Base-by-base conservation (phyloP, 1,139 yeast genomes). In the Yamadazyma buinensis region DNA sequence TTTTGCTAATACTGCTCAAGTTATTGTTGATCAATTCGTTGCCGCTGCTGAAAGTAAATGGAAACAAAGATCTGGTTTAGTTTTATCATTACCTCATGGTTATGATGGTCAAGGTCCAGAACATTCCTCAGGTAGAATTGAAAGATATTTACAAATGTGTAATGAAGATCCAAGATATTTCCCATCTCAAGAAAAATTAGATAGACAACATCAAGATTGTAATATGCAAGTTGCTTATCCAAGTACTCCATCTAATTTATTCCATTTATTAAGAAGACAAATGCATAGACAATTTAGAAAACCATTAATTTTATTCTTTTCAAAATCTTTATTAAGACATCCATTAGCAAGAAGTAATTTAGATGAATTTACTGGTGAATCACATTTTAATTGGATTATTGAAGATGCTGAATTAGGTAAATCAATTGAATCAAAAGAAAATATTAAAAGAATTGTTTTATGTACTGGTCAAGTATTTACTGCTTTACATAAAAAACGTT, bases 81-180 rank as follows among this genome's bases (percentile, higher is more conserved):
- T 92, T 32, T 70, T 94, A 52, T 86, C 97, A 5, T 77, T 94
- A 63, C 99, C 99, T 42, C 99, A 94, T 61, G 99, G 99, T 70
- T 94, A 90, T 61, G 99, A 94, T 64, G 99, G 99, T 50, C 98
- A 92, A 73, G 99, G 99, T 55, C 98, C 98, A 48, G 99, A 94
- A 71, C 99, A 94, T 68, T 92, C 98, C 24, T 86, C 96, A 42
- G 97, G 95, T 55, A 84, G 98, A 76, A 70, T 94, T 41, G 99
- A 94, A 72, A 83, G 99, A 72, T 94, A 88, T 71, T 77, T 94
- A 64, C 96, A 86, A 71, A 69, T 94, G 59, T 84, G 95, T 61
- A 92, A 90, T 61, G 99, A 94, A 70, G 98, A 94, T 61, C 90
- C 86, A 53, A 84, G 97, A 68, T 67, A 60, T 54, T 94, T 86